These are phyloP conservation scores for Peronospora tabacina DNA, from an alignment of 352 stramenopile genomes.

Conservation along the genomic window DNA sequence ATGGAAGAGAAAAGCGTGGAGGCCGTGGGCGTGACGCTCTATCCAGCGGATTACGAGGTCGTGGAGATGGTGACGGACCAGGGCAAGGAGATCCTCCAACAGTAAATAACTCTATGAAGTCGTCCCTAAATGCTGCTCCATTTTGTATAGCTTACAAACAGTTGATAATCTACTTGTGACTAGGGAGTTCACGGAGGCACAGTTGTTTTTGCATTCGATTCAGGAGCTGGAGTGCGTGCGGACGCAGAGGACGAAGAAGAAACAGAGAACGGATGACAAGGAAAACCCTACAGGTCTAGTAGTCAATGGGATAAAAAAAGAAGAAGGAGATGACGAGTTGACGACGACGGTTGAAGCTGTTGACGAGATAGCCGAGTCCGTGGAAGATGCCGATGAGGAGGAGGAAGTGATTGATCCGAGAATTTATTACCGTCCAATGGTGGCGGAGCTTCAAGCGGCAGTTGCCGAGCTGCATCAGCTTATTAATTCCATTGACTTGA, in stretches of 20 bases:
- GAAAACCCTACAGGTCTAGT: constrained; percentile 10
- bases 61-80: constrained; percentile 78
- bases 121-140: neutral
- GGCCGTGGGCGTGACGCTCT: constrained; percentile 65
- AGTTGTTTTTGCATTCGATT: constrained; percentile 80
- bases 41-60: constrained; percentile 64
- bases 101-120: constrained; percentile 27
- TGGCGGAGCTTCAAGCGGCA: constrained; percentile 67
- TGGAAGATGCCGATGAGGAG: constrained; percentile 27
- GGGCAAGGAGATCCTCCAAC: constrained; percentile 69
- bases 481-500: constrained; percentile 85
- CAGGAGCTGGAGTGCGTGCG: constrained; percentile 67
- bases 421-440: constrained; percentile 81
- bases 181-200: constrained; percentile 77
- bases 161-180: neutral
- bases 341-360: constrained; percentile 21
- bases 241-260: constrained; percentile 55
- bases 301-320: constrained; percentile 22
- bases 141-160: constrained; percentile 1
- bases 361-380: constrained; percentile 18
- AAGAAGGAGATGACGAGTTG: constrained; percentile 27
- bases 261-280: constrained; percentile 21
- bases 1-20: constrained; percentile 44
- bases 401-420: constrained; percentile 81
- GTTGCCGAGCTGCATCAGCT: constrained; percentile 77